A percentile compares a stretch with the other conserved stretches of the same genome.
Conservation (phyloP, 768 basidiomycete species). For the Glaciozyma martinii region DNA sequence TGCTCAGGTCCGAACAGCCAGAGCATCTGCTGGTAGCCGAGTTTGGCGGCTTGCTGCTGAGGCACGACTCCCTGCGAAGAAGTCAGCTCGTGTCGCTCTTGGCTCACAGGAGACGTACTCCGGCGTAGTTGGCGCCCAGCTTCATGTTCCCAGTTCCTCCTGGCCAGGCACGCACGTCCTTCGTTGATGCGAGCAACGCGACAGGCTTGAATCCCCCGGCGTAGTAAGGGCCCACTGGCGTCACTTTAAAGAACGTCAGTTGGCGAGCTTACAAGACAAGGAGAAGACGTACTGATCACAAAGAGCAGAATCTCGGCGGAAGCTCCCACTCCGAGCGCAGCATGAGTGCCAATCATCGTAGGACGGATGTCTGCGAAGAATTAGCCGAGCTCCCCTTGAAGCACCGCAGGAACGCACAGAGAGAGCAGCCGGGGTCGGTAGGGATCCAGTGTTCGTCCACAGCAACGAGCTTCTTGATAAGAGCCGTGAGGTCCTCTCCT, state of each 20-base stretch:
- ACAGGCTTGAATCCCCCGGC: conserved; percentile 46
- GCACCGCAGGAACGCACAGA: conserved; percentile 44
- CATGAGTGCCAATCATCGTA: conserved; percentile 52
- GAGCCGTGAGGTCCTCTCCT: conserved; percentile 59
- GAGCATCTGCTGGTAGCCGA: conserved; percentile 68
- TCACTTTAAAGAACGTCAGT: conserved; percentile 32
- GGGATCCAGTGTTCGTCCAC: conserved; percentile 89
- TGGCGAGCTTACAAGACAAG: background rate
- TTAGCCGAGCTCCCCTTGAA: background rate
- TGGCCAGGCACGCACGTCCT: conserved; percentile 72
- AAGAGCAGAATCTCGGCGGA: conserved; percentile 75
- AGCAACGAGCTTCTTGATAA: conserved; percentile 77
- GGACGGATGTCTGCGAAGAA: conserved; percentile 58
- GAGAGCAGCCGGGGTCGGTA: conserved; percentile 70
- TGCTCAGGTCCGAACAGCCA: conserved; percentile 62
- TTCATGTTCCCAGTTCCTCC: conserved; percentile 61
- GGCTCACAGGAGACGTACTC: conserved; percentile 16
- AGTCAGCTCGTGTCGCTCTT: background rate
- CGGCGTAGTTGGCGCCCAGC: conserved; percentile 49
- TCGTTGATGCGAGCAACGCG: conserved; percentile 58
- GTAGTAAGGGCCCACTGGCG: conserved; percentile 55
- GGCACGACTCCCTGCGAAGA: conserved; percentile 45
- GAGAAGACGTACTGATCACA: conserved; percentile 51
- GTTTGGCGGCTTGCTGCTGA: conserved; percentile 54
- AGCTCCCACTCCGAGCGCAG: conserved; percentile 53